Base-by-base conservation (phyloP, 139 green algal genomes). In the Chlamydomonas sphaeroides region DNA sequence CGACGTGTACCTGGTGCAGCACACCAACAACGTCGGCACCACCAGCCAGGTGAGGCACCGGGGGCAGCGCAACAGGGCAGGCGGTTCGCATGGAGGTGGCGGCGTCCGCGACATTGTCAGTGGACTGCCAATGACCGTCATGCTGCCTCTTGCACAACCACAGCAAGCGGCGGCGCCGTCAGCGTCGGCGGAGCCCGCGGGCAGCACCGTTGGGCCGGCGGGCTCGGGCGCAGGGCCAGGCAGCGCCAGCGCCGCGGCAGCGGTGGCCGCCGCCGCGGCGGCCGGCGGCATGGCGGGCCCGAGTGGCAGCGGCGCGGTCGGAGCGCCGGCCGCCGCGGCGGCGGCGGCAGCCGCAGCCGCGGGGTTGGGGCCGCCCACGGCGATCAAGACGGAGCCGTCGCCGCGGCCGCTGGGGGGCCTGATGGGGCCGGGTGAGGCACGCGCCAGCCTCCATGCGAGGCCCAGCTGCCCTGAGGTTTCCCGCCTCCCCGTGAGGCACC, bases 1-100 rank as follows among this genome's bases (percentile, higher is more conserved):
- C 41, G 93, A 95, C 21, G 88, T 96, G 41, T 95, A 90, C 79
- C 91, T 96, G 38, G 93, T 96, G 67, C 85, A 91, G 75, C 88
- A 91, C 68, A 68, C 72, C 35, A 68, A 84, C 68, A 80, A 80
- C 68, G 67, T 48, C 20, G 48, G 63, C 32, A 65, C 42, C 30
- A 59, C 68, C 57, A 80, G 42, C 38, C 56, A 68, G 71, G n/a
- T n/a, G n/a, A n/a, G n/a, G n/a, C n/a, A n/a, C n/a, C n/a, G n/a
- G n/a, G n/a, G n/a, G n/a, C n/a, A n/a, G n/a, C n/a, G n/a, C n/a
- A n/a, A n/a, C n/a, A n/a, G n/a, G n/a, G n/a, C 71, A 79, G 71
- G 71, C 21, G 18, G 56, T 23, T 10, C 2, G 56, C 56, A 6
- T 8, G 26, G 56, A n/a, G 26, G 56, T 26, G 56, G 26, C 56